phyloP scores from a whole-genome alignment of 2,329 filamentous ascomycete species.

The Cercospora janseana region DNA sequence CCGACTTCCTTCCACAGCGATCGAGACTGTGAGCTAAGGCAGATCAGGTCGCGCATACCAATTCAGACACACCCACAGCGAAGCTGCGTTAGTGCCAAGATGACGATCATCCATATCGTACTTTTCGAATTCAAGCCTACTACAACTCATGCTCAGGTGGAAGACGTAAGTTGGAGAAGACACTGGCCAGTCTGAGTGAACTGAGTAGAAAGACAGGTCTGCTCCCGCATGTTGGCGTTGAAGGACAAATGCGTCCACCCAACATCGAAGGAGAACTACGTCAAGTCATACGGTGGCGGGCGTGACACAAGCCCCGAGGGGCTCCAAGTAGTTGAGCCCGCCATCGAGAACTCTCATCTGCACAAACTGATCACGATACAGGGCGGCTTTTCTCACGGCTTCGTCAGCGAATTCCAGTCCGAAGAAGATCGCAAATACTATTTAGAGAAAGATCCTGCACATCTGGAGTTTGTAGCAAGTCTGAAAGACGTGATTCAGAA shows the following conservation, averaged over 20 bases:
- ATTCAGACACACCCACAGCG: too few species aligned
- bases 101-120: constrained; percentile 68
- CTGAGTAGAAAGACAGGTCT: constrained; percentile 46
- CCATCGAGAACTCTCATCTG: neutral
- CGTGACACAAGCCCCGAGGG: constrained; percentile 62
- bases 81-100: constrained; percentile 35
- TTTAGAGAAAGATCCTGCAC: constrained; percentile 61
- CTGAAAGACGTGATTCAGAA: constrained; percentile 52
- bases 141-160: constrained; percentile 50
- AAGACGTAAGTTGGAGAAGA: constrained; percentile 52
- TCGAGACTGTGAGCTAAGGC: too few species aligned
- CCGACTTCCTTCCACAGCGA: too few species aligned
- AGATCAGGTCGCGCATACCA: too few species aligned
- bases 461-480: constrained; percentile 57
- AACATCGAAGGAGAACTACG: constrained; percentile 58
- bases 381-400: constrained; percentile 67
- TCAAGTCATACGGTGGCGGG: constrained; percentile 58
- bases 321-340: constrained; percentile 51
- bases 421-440: constrained; percentile 68
- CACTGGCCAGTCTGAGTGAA: neutral
- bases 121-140: constrained; percentile 63
- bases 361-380: neutral
- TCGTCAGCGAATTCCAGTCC: constrained; percentile 65
- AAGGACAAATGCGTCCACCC: constrained; percentile 61
- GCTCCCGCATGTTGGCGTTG: constrained; percentile 57